Base-by-base conservation (phyloP, 352 stramenopile species). In the Phytophthora pseudosyringae region DNA sequence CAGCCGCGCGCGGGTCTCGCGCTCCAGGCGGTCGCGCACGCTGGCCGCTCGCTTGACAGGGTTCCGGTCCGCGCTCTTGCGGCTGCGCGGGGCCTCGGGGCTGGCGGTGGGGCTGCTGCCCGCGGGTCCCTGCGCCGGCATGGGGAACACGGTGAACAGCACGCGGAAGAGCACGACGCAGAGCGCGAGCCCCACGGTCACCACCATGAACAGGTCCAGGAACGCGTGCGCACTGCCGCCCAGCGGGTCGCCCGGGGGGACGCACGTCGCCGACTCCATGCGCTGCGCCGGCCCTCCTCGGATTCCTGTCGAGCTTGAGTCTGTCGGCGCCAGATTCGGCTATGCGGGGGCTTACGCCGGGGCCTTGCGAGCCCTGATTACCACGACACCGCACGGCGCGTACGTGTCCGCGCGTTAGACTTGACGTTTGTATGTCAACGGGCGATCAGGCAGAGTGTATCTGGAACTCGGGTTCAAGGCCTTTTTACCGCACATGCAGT, bases 131-230 rank as follows among this genome's bases (percentile, higher is more conserved):
- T 55, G 45, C 25, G 32, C 10, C 11, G 48, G n/a, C 49, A 73
- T 49, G 40, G 81, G 71, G 46, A 86, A 81, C 36, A 78, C 40
- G 18, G 72, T 71, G 64, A 90, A 86, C n/a, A 84, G 54, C 43
- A 90, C 78, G 40, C 85, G 80, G 47, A 86, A 75, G 41, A 93
- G 77, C 73, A 89, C 75, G 59, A 89, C 67, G 41, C 87, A 69
- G 32, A 85, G 78, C 36, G 77, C 77, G n/a, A 89, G 58, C 29
- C 77, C 80, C 44, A 91, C 77, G 3, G 75, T 86, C 64, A 88
- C 68, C 43, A 84, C 67, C 75, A 91, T 86, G 59, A 91, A 78
- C 39, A 90, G 56, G 45, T 91, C 80, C 47, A 85, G 57, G 55
- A 88, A 83, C 41, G 76, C 64, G 53, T 77, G 66, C 47, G 58